phyloP scores from a whole-genome alignment of 495 filamentous ascomycete species.

The Talaromyces trachyspermus region DNA sequence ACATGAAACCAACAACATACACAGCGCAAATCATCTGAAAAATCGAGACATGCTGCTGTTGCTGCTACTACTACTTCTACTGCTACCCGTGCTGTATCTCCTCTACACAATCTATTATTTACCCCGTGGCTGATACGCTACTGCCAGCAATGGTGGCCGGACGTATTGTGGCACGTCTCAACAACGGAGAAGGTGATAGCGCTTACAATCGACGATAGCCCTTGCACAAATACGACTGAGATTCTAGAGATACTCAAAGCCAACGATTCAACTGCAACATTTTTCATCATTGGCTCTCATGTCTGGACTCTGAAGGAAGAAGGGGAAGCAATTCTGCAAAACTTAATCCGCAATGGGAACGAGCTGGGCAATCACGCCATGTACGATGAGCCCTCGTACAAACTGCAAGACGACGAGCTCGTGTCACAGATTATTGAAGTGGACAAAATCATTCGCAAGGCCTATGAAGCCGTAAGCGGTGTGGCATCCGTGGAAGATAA shows the following conservation, averaged over 20 bases:
- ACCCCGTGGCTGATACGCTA: constrained; percentile 57
- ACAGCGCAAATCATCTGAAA: too few relatives aligned
- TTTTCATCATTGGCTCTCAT: constrained; percentile 75
- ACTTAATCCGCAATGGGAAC: constrained; percentile 55
- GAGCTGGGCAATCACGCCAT: constrained; percentile 83
- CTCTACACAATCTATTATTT: constrained; percentile 70
- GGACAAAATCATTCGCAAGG: constrained; percentile 41
- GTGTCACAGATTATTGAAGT: constrained; percentile 32
- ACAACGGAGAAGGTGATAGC: constrained; percentile 56
- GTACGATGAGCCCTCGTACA: constrained; percentile 66
- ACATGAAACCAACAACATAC: neutral
- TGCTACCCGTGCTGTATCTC: constrained; percentile 14
- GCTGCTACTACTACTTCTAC: constrained; percentile 1
- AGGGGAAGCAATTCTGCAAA: constrained; percentile 45
- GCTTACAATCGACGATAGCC: constrained; percentile 79
- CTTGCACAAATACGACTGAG: constrained; percentile 61
- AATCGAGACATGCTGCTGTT: neutral
- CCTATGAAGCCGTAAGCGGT: constrained; percentile 38
- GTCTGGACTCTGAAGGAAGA: constrained; percentile 39
- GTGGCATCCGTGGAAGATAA: constrained; percentile 6
- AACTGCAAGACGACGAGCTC: constrained; percentile 27
- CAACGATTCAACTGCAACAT: constrained; percentile 58
- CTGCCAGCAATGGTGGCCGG: constrained; percentile 62
- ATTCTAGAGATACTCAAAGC: constrained; percentile 58
- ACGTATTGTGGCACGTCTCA: constrained; percentile 64